Evolutionary conservation across 2,329 filamentous ascomycete species (phyloP).

Genomic region (Fusarium incarnatum): DNA sequence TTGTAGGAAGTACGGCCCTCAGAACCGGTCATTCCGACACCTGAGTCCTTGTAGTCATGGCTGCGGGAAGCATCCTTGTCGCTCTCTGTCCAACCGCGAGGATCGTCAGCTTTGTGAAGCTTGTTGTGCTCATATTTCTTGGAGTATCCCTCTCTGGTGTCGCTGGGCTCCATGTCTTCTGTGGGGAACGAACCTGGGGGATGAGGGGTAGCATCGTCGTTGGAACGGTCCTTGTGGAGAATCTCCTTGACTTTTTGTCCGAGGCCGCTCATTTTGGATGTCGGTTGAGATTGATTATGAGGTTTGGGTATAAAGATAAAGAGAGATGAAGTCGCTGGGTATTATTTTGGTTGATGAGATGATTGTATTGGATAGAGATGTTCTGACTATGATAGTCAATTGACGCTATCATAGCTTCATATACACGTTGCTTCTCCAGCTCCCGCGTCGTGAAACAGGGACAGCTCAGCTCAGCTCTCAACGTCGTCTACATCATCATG

Average conservation of each 20-base stretch:
- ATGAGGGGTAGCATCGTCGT: constrained; percentile 18
- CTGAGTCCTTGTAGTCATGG: constrained; percentile 33
- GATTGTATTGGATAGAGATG: not conserved
- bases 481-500: constrained; percentile 40
- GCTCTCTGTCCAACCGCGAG: constrained; percentile 24
- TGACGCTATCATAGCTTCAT: constrained; percentile 12
- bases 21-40: constrained; percentile 18
- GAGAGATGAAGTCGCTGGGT: not conserved
- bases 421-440: not conserved
- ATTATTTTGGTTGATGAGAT: not conserved
- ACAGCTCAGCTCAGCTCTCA: not conserved
- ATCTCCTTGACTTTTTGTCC: constrained; percentile 32
- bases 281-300: not conserved
- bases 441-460: constrained; percentile 2
- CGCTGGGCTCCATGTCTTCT: constrained; percentile 28
- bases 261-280: constrained; percentile 21
- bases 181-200: constrained; percentile 38
- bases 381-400: not conserved
- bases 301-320: not conserved
- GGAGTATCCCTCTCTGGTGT: constrained; percentile 8
- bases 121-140: constrained; percentile 34
- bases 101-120: constrained; percentile 38
- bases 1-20: constrained; percentile 3
- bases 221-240: constrained; percentile 11
- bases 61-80: constrained; percentile 3